Base-by-base conservation (phyloP, 768 basidiomycete species). In the Kwoniella dejecticola region DNA sequence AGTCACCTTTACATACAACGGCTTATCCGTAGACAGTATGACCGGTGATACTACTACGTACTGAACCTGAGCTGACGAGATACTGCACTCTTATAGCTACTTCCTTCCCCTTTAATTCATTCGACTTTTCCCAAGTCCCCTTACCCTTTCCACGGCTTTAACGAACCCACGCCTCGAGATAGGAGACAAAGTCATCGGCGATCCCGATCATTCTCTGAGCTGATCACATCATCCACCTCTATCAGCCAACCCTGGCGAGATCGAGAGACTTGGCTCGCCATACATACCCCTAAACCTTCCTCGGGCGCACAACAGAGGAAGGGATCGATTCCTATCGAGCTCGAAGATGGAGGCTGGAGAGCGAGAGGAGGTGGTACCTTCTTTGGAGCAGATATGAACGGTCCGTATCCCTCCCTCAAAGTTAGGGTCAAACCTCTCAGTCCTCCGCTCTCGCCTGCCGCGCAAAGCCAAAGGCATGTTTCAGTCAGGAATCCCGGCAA, bases 321-420 rank as follows among this genome's bases (percentile, higher is more conserved):
- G 15, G 29, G 30, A 1, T 38, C 52, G 19, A 36, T 53, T 23
- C 50, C 58, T 21, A 29, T 48, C 5, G 30, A 12, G 15, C 45
- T 60, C 30, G 50, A 52, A 4, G 23, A 53, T 36, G 58, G 50
- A 0, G 58, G 50, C 7, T 52, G 58, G 58, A 33, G 58, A 50
- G 50, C 33, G 13, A 42, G 41, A 42, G 52, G 59, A 7, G 52
- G 50, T 7, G 60, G 52, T 3, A 50, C 60, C 1, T 62, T 62
- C 36, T 62, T 54, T 38, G 60, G 53, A 26, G 60, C 60, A 24
- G 60, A 62, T 48, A 54, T 55, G 53, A 55, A 40, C 26, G 42
- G 53, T 2, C 53, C 52, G 15, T 40, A 53, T 19, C 48, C 48
- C 19, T 50, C 48, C 7, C 33, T 50, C 17, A 50, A 21, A 50